Conservation (phyloP, 768 basidiomycete genomes). For the Filobasidium floriforme region DNA sequence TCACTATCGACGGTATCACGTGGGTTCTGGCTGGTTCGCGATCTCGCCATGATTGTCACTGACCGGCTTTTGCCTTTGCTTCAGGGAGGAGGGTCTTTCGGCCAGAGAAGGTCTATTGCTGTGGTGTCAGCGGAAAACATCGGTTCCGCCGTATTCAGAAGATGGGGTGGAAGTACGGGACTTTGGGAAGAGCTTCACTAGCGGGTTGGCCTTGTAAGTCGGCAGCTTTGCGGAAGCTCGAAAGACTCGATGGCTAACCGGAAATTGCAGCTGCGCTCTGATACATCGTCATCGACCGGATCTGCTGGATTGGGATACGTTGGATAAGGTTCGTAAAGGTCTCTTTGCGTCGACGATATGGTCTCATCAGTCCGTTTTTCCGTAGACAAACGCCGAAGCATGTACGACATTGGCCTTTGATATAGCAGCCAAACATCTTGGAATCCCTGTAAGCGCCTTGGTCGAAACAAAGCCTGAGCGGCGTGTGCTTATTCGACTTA, state of each 20-base stretch:
- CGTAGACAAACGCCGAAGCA: constrained; percentile 56
- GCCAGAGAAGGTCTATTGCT: constrained; percentile 94
- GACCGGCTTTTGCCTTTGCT: not conserved
- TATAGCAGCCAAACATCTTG: constrained; percentile 76
- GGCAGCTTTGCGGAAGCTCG: not conserved
- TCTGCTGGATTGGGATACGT: constrained; percentile 74
- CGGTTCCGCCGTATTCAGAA: constrained; percentile 56
- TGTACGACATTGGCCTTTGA: constrained; percentile 83
- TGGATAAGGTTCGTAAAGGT: constrained; percentile 59
- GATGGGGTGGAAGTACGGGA: constrained; percentile 82
- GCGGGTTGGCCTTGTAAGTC: constrained; percentile 86
- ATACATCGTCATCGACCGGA: constrained; percentile 98
- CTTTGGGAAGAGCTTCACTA: constrained; percentile 85
- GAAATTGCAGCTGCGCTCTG: constrained; percentile 68
- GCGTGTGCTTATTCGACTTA: not conserved
- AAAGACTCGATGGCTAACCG: not conserved
- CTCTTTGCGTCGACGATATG: not conserved
- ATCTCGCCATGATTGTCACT: not conserved
- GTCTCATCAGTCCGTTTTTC: no score
- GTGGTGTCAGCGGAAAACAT: constrained; percentile 97
- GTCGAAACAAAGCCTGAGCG: not conserved
- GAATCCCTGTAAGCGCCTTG: constrained; percentile 66
- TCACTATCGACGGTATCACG: constrained; percentile 98
- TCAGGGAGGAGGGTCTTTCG: constrained; percentile 93
- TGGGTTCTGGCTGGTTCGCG: constrained; percentile 44